phyloP scores from a whole-genome alignment of 1,139 yeast genomes.

The Kurtzmaniella quercitrusa region DNA sequence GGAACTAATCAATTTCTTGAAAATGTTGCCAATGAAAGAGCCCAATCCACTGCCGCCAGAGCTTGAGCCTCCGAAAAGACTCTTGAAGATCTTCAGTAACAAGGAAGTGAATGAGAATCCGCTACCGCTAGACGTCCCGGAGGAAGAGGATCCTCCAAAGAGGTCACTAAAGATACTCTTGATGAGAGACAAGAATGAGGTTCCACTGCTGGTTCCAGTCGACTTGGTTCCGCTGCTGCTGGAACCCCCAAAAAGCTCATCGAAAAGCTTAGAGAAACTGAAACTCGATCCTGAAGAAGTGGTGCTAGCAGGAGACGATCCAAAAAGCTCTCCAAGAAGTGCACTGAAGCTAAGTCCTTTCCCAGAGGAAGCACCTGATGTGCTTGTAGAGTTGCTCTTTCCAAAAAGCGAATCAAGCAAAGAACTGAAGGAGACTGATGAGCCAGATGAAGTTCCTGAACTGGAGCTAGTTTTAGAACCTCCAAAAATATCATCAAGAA shows the following conservation, averaged over 20 bases:
- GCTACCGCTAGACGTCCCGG: not conserved
- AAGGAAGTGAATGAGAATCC: not conserved
- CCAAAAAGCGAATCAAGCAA: slow-evolving; percentile 11
- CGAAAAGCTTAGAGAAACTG: slow-evolving; percentile 9
- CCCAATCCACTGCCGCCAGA: slow-evolving; percentile 1
- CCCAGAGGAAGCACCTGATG: slow-evolving; percentile 2
- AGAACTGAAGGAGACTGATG: slow-evolving; percentile 7
- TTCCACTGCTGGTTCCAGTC: not conserved
- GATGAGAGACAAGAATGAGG: not conserved
- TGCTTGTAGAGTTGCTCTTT: slow-evolving; percentile 9
- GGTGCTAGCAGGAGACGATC: slow-evolving; percentile 2
- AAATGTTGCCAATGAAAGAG: not conserved
- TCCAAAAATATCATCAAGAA: slow-evolving; percentile 4
- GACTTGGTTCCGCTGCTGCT: slow-evolving; percentile 6
- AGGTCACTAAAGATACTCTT: slow-evolving; percentile 1
- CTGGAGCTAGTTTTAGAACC: slow-evolving; percentile 3
- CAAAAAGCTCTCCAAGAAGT: slow-evolving; percentile 11
- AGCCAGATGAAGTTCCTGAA: not conserved
- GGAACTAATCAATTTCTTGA: slow-evolving; percentile 3
- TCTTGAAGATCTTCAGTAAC: not conserved
- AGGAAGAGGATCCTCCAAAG: not conserved
- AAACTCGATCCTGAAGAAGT: slow-evolving; percentile 6
- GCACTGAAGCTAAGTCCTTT: slow-evolving; percentile 10
- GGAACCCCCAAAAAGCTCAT: slow-evolving; percentile 7
- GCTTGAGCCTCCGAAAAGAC: not conserved